Evolutionary conservation across 805 yeast species (phyloP).

Genomic region (Ogataea methanolica): DNA sequence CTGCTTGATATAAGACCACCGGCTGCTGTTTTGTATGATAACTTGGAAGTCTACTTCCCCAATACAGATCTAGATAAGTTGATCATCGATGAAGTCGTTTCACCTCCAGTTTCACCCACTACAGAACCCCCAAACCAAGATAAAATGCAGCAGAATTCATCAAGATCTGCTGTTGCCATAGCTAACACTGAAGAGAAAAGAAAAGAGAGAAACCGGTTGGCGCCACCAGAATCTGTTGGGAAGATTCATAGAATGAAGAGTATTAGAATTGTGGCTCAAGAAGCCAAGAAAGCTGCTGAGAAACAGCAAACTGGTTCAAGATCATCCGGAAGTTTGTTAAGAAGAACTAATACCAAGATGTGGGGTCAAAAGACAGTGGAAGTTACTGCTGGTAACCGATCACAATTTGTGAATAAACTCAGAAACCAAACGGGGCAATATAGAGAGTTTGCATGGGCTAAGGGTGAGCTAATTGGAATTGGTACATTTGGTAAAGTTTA

Average conservation of each 20-base stretch:
- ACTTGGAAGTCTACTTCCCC: conserved; percentile 89
- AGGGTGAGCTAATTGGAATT: conserved; percentile 93
- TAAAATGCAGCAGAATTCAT: background rate
- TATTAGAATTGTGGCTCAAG: conserved; percentile 88
- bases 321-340: conserved; percentile 35
- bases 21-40: conserved; percentile 87
- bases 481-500: conserved; percentile 96
- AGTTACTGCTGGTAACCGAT: conserved; percentile 68
- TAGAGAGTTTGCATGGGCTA: conserved; percentile 94
- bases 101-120: conserved; percentile 53
- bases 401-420: conserved; percentile 58
- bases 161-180: background rate
- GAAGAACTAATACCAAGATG: conserved; percentile 85
- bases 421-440: conserved; percentile 62
- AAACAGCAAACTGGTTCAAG: conserved; percentile 17
- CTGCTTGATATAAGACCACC: conserved; percentile 82
- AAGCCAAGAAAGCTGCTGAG: conserved; percentile 67
- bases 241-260: conserved; percentile 73
- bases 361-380: conserved; percentile 97
- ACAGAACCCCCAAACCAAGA: conserved; percentile 13
- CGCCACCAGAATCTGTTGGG: conserved; percentile 35
- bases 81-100: conserved; percentile 65
- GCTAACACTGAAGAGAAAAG: background rate
- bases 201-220: conserved; percentile 27
- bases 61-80: conserved; percentile 89